A percentile compares a stretch with the other conserved stretches of the same genome.
phyloP scores from a whole-genome alignment of 2,329 filamentous ascomycete species.

The Parafenestella ontariensis region DNA sequence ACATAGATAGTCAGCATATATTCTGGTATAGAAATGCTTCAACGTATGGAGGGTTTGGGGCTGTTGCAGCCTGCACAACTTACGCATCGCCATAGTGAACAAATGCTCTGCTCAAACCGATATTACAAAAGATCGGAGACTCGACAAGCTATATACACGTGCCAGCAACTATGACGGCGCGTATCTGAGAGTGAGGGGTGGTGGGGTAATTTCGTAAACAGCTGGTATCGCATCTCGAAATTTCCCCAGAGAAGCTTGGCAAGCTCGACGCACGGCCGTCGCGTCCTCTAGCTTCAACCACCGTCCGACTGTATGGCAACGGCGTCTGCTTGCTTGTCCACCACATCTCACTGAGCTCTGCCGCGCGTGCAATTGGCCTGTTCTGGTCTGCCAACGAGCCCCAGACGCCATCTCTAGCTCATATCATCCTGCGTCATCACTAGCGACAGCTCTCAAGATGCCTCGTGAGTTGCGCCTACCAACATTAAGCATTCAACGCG shows the following conservation, averaged over 20 bases:
- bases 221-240: constrained; percentile 29
- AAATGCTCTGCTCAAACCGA: constrained; percentile 13
- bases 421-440: background rate
- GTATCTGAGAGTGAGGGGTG: constrained; percentile 31
- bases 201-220: constrained; percentile 38
- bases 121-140: constrained; percentile 3
- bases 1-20: constrained; percentile 33
- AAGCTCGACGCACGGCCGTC: constrained; percentile 16
- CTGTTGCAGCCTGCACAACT: constrained; percentile 30
- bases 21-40: background rate
- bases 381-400: constrained; percentile 1
- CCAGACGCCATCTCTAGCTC: constrained; percentile 1
- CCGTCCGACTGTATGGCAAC: background rate
- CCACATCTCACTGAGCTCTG: constrained; percentile 4
- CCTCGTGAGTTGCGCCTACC: constrained; percentile 40
- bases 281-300: constrained; percentile 9
- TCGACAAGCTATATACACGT: constrained; percentile 5
- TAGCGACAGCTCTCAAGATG: constrained; percentile 33
- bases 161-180: constrained; percentile 5
- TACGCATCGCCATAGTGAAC: constrained; percentile 50
- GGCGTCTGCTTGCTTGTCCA: background rate
- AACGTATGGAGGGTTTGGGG: constrained; percentile 16
- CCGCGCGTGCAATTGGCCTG: constrained; percentile 16
- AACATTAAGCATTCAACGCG: constrained; percentile 2
- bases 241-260: constrained; percentile 34